Conservation (phyloP, 306 rosid genomes). For the Sesbania bispinosa region DNA sequence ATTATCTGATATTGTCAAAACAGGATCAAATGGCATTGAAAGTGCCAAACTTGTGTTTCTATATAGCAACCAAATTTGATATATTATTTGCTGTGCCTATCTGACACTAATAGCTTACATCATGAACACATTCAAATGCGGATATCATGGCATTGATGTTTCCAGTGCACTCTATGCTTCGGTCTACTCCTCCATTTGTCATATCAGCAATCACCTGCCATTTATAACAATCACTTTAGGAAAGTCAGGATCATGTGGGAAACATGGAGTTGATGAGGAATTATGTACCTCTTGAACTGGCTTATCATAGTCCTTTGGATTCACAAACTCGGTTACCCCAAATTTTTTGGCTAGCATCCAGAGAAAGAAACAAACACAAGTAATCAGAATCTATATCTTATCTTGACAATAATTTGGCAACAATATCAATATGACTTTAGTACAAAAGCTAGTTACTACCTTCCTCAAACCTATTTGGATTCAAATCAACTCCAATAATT, state of each 20-base stretch:
- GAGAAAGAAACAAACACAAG: background rate
- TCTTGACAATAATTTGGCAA: background rate
- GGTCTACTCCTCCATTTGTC: conserved; percentile 56
- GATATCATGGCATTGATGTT: conserved; percentile 45
- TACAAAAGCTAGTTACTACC: conserved; percentile 16
- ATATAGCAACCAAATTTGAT: background rate
- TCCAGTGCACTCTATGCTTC: conserved; percentile 54
- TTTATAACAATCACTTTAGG: background rate
- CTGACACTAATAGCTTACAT: conserved; percentile 27
- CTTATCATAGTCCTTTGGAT: conserved; percentile 44
- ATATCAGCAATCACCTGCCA: conserved; percentile 43
- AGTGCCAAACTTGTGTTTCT: background rate
- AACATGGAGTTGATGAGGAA: background rate
- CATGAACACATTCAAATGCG: conserved; percentile 59
- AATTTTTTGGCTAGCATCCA: conserved; percentile 40
- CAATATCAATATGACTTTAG: background rate
- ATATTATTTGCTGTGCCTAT: background rate
- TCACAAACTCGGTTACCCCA: conserved; percentile 52
- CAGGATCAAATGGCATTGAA: background rate
- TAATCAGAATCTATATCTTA: background rate
- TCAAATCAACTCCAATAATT: conserved; percentile 43
- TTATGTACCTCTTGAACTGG: conserved; percentile 46
- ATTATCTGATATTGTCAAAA: background rate
- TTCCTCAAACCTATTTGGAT: conserved; percentile 32
- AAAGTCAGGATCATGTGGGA: background rate